These are phyloP conservation scores for Noccaea caerulescens DNA, from an alignment of 345 rosid genomes.

Conservation along the genomic window DNA sequence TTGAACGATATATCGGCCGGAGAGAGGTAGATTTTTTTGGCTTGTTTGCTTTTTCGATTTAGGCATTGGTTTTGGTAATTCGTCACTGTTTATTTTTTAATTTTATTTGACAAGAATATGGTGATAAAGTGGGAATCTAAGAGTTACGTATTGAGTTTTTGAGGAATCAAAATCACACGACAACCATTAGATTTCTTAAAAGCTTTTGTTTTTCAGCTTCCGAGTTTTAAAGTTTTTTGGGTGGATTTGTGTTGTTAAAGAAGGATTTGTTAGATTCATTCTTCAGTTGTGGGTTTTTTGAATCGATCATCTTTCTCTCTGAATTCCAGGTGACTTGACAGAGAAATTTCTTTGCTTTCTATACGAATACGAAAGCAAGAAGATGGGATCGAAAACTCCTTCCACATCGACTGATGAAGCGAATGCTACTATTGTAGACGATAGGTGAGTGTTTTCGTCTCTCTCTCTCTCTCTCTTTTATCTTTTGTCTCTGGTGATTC, in stretches of 20 bases:
- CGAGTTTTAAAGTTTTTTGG: background rate
- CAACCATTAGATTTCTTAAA: background rate
- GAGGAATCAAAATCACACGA: constrained; percentile 20
- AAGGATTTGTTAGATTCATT: constrained; percentile 10
- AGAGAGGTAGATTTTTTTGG: constrained; percentile 4
- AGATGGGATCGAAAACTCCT: constrained; percentile 56
- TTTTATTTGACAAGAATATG: constrained; percentile 25
- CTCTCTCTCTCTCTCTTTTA: background rate
- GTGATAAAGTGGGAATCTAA: constrained; percentile 14
- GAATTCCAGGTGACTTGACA: constrained; percentile 29
- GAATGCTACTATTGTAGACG: constrained; percentile 30
- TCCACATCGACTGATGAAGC: constrained; percentile 47
- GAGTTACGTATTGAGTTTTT: background rate
- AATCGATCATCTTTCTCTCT: background rate
- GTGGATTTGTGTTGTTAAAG: background rate
- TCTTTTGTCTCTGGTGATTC: background rate
- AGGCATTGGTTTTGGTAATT: background rate
- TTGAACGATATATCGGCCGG: constrained; percentile 4
- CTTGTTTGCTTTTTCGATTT: background rate
- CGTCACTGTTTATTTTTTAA: constrained; percentile 3
- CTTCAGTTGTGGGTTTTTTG: background rate
- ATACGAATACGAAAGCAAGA: background rate
- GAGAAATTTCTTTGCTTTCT: constrained; percentile 4
- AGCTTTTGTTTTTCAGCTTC: background rate
- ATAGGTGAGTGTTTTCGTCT: constrained; percentile 13